Base-by-base conservation (phyloP, 2,329 filamentous ascomycete genomes). In the Eurotiales sp. region DNA sequence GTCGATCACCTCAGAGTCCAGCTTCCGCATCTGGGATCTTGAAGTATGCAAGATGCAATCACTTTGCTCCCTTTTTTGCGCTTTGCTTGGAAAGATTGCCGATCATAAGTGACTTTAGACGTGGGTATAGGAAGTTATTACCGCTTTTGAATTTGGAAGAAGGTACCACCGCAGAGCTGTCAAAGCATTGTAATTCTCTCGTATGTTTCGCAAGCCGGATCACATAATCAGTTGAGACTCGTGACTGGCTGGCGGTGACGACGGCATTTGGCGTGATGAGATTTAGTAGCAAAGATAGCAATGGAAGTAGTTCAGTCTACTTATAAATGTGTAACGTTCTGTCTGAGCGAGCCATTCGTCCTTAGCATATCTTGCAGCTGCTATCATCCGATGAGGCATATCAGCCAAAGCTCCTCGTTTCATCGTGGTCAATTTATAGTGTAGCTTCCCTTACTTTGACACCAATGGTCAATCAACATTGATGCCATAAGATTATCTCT, bases 341-440 rank as follows among this genome's bases (percentile, higher is more conserved):
- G 15, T 32, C 42, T 45, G 15, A 45, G 42, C 42, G 11, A 45
- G 42, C 22, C 15, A 45, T 32, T 45, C 8, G 10, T 45, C 27
- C 42, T 45, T 32, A 45, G n/a, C 25, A 45, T 45, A 45, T 45
- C n/a, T 45, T 45, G 15, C 27, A 45, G 15, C 42, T 14, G 27
- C 42, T 32, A n/a, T n/a, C n/a, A n/a, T n/a, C n/a, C n/a, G n/a
- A n/a, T 45, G 42, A 45, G 15, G 11, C 11, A 45, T 11, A 45
- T 45, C 15, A 45, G n/a, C 22, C n/a, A 45, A 45, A 45, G n/a
- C 25, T 45, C 42, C 29, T 45, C n/a, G n/a, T n/a, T n/a, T n/a
- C n/a, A n/a, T n/a, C n/a, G n/a, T n/a, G 27, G 25, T 45, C 15
- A 32, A 32, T 30, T 19, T 25, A 45, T 45, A 45, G 42, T 45